A percentile compares a stretch with the other conserved stretches of the same genome.
These are phyloP conservation scores for Periconia digitata DNA, from an alignment of 2,329 filamentous ascomycete genomes.

Conservation along the genomic window DNA sequence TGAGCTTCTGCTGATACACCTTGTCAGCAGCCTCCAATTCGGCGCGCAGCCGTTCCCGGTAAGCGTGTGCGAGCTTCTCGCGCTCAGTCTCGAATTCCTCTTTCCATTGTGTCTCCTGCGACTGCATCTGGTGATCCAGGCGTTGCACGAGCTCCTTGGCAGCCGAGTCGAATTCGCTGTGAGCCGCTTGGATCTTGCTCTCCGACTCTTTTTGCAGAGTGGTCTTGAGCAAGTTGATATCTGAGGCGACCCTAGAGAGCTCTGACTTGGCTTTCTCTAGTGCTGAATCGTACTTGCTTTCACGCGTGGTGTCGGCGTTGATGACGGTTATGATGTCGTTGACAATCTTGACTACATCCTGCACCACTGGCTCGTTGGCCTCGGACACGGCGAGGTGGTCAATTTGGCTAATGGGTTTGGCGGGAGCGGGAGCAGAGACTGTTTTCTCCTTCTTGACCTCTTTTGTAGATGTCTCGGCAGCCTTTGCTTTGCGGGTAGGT, in stretches of 20 bases:
- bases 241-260: conserved; percentile 73
- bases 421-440: conserved; percentile 21
- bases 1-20: conserved; percentile 77
- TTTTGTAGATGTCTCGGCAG: conserved; percentile 25
- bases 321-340: conserved; percentile 95
- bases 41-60: conserved; percentile 76
- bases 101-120: conserved; percentile 80
- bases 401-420: conserved; percentile 58
- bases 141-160: conserved; percentile 84
- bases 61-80: conserved; percentile 72
- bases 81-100: conserved; percentile 88
- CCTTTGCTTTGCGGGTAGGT: conserved; percentile 26
- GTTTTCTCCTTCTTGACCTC: conserved; percentile 27
- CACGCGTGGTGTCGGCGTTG: conserved; percentile 76
- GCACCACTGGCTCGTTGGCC: conserved; percentile 82
- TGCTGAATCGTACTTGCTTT: conserved; percentile 74
- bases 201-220: conserved; percentile 71
- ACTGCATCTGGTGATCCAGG: conserved; percentile 79
- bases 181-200: conserved; percentile 68
- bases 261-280: conserved; percentile 86
- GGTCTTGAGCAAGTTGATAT: conserved; percentile 75
- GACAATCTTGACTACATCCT: conserved; percentile 90
- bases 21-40: conserved; percentile 79
- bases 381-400: conserved; percentile 75
- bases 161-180: conserved; percentile 81